Conservation (phyloP, 371 early-diverging fungal species). For the Zychaea mexicana region DNA sequence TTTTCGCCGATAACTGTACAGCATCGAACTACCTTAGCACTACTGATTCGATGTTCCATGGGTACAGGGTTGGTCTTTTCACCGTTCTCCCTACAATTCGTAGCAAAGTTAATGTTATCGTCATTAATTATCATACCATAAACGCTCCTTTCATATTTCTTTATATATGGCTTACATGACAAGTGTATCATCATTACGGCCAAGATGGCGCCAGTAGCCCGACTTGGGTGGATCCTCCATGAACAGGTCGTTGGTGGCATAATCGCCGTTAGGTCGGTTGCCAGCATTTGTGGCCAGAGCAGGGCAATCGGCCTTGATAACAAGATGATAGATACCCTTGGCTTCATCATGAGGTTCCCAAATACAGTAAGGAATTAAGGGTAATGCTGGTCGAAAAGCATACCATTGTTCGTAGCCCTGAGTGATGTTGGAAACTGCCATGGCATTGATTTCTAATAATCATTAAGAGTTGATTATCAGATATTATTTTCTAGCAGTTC, state of each 20-base stretch:
- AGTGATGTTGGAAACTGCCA: not conserved
- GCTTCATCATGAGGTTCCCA: conserved; percentile 14
- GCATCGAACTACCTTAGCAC: conserved; percentile 19
- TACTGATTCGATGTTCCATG: conserved; percentile 33
- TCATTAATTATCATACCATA: too few species aligned
- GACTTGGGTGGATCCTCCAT: conserved; percentile 8
- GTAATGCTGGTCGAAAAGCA: not conserved
- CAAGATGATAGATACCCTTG: conserved; percentile 9
- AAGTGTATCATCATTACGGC: conserved; percentile 39
- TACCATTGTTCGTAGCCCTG: conserved; percentile 5
- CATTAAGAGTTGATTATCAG: not conserved
- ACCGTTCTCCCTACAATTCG: conserved; percentile 29
- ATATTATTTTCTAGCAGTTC: not conserved
- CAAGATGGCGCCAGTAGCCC: conserved; percentile 21
- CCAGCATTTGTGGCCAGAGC: conserved; percentile 16
- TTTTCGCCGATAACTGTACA: conserved; percentile 29
- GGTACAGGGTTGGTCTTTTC: conserved; percentile 47
- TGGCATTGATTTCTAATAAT: conserved; percentile 7
- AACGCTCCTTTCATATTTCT: too few species aligned
- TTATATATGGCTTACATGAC: conserved; percentile 23
- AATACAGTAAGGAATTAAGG: not conserved
- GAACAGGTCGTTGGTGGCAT: conserved; percentile 36
- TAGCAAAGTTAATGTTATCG: too few species aligned
- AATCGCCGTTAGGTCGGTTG: conserved; percentile 32
- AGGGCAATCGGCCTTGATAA: conserved; percentile 15